Evolutionary conservation across 2,329 filamentous ascomycete species (phyloP), one percentile per base, ranked within the genome.

Genomic region (Colletotrichum lindemuthianum): DNA sequence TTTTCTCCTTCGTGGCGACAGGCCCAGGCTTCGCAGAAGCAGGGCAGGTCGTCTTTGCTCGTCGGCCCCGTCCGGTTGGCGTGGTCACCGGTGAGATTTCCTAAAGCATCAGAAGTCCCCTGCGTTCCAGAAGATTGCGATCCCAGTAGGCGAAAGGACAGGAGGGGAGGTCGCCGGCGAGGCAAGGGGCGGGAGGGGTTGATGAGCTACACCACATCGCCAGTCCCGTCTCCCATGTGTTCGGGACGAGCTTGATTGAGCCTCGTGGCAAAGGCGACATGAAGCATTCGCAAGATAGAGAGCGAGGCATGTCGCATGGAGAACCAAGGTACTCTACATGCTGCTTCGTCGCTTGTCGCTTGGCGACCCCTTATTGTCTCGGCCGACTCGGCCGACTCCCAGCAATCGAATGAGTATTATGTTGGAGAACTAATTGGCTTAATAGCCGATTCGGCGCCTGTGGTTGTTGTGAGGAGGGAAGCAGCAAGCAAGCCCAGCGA

Each of bases 61-160:
- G 45, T 57, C 53, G 37, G 47, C 58, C 53, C 61, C 61, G 47
- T 65, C 59, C 24, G 44, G 61, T 61, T 65, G 61, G 57, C 51
- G 37, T 39, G 58, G 58, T 52, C 63, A 65, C 47, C 63, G 63
- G 63, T 24, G 45, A 63, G 63, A 47, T 36, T 61, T 63, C 63
- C 63, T 52, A 65, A 63, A 57, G 33, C 34, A 61, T 65, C 47
- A 47, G 6, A 13, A 36, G 34, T 44, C 47, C 47, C 51, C 36
- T n/a, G 40, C 39, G 52, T 51, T 37, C 58, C 50, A 50, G 45
- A 56, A 56, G 48, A 50, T 39, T 56, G 41, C 37, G 50, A 50
- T 49, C 52, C 53, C 36, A 34, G 51, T 15, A 34, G 32, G 51
- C 49, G 56, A 64, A 36, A 52, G 15, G 48, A 52, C 40, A 16